Evolutionary conservation across 1,139 yeast species (phyloP), one percentile per base, ranked within the genome.

Genomic region (Nakaseomyces kungkrabaensis): DNA sequence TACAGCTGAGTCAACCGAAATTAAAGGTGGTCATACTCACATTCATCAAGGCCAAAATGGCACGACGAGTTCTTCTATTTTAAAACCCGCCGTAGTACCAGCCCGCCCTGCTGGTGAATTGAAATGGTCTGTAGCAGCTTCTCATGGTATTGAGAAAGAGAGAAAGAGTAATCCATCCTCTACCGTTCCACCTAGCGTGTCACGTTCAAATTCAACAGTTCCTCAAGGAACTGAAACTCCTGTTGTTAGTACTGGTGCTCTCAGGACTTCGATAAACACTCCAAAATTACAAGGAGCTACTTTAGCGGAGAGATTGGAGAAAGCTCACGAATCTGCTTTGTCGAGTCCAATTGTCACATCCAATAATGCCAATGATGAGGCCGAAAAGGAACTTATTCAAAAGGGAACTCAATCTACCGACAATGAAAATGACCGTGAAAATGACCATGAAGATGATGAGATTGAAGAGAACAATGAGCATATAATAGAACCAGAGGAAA

Each of bases 51-150:
- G 61, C 22, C 54, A 55, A 47, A 63, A 59, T 52, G 65, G 64
- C 31, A 49, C 59, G 36, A 60, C 65, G 11, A 61, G 65, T n/a
- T 56, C 69, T 53, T 54, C 73, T 68, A 77, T 80, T 1, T 68
- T 82, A 50, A 81, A 80, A 63, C 88, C 88, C 3, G 87, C 88
- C 1, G 73, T 81, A 0, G 74, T 83, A 5, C 88, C 88, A 9
- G 70, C 75, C 1, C 78, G 78, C 54, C 85, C 86, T 0, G 75
- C 76, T 3, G 80, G 82, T 13, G 83, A 78, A 48, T 69, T 82
- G 55, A 81, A 82, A 58, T 83, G 90, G 90, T 76, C 89, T 1
- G 78, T 81, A 1, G 83, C 86, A 1, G 85, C 84, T 2, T 81
- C 82, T 5, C 77, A 76, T 32, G 68, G 56, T 33, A 56, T 58